These are phyloP conservation scores for Aspergillus unguis DNA, from an alignment of 2,329 filamentous ascomycete species.

Conservation along the genomic window DNA sequence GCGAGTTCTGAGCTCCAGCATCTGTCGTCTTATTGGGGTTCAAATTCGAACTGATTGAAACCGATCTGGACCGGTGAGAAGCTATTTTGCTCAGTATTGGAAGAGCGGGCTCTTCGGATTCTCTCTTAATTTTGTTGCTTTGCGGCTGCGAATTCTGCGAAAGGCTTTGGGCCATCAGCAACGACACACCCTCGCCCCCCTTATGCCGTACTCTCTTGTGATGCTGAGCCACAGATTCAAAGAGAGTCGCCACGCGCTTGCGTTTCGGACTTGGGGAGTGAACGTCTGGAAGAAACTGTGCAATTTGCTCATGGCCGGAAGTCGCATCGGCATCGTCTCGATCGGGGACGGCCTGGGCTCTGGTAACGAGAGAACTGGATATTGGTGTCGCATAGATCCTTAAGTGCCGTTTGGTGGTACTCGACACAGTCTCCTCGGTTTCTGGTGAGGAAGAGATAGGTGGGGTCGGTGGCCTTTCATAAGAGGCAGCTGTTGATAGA, in stretches of 20 bases:
- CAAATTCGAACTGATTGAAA: slow-evolving; percentile 30
- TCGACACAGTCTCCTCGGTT: slow-evolving; percentile 10
- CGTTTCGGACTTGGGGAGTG: slow-evolving; percentile 42
- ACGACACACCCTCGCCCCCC: slow-evolving; percentile 40
- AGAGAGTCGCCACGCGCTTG: slow-evolving; percentile 42
- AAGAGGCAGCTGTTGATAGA: slow-evolving; percentile 28
- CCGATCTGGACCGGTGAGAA: slow-evolving; percentile 31
- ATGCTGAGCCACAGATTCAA: slow-evolving; percentile 41
- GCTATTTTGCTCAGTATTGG: slow-evolving; percentile 28
- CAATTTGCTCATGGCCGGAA: slow-evolving; percentile 19
- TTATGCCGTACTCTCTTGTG: slow-evolving; percentile 40
- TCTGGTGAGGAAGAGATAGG: slow-evolving; percentile 33
- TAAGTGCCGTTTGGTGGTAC: slow-evolving; percentile 26
- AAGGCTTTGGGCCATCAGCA: slow-evolving; percentile 35
- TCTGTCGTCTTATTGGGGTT: slow-evolving; percentile 21
- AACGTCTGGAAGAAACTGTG: slow-evolving; percentile 38
- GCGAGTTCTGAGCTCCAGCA: slow-evolving; percentile 14
- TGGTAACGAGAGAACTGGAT: slow-evolving; percentile 32
- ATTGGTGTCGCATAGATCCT: slow-evolving; percentile 38
- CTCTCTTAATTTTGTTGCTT: slow-evolving; percentile 34
- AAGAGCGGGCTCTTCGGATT: slow-evolving; percentile 31
- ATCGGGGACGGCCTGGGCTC: slow-evolving; percentile 33
- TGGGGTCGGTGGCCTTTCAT: slow-evolving; percentile 34
- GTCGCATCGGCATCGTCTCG: slow-evolving; percentile 24
- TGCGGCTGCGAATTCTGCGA: slow-evolving; percentile 30